These are phyloP conservation scores for Pyricularia grisea DNA, from an alignment of 2,329 filamentous ascomycete genomes.

Conservation along the genomic window DNA sequence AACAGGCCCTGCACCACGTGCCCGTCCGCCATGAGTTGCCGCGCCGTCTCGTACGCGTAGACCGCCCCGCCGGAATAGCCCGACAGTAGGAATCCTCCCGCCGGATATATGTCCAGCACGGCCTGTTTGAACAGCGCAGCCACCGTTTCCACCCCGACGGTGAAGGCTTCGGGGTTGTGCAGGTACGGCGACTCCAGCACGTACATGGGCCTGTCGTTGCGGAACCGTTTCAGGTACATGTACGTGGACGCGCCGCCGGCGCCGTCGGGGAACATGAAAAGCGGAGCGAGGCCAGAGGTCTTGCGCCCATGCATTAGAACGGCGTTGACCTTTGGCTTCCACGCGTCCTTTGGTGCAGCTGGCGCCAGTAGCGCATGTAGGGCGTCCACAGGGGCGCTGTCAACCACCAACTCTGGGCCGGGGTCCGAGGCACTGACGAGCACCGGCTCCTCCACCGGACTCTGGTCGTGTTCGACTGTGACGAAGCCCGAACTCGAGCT, in stretches of 20 bases:
- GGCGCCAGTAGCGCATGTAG: too few relatives aligned
- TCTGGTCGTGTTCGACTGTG: background rate
- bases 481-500: background rate
- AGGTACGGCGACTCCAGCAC: constrained; percentile 47
- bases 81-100: constrained; percentile 42
- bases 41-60: constrained; percentile 38
- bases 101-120: constrained; percentile 38
- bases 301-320: background rate
- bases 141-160: constrained; percentile 23
- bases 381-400: too few relatives aligned
- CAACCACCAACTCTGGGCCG: too few relatives aligned
- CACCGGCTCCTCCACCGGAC: background rate
- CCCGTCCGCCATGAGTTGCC: background rate
- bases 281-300: background rate
- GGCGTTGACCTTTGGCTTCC: background rate
- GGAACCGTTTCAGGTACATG: constrained; percentile 38
- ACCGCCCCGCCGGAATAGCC: constrained; percentile 53
- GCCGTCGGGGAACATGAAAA: constrained; percentile 9
- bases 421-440: background rate
- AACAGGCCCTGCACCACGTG: background rate
- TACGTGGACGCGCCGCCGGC: constrained; percentile 29
- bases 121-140: background rate
- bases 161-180: constrained; percentile 39
- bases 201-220: constrained; percentile 30
- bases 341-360: too few relatives aligned